Conservation (phyloP, 768 basidiomycete species). For the Lactifluus pinguis region DNA sequence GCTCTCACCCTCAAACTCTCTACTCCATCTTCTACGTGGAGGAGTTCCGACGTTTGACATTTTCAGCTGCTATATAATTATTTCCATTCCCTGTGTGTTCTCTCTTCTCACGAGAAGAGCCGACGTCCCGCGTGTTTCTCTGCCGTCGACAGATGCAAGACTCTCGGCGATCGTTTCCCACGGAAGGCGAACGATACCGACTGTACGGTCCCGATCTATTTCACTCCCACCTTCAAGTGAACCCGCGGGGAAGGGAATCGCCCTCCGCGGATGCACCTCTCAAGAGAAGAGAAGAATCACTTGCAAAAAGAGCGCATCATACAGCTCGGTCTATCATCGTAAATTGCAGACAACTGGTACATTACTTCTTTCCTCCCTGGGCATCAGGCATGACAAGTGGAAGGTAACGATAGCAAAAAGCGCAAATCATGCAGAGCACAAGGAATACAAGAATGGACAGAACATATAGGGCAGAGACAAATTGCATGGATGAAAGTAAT, state of each 20-base stretch:
- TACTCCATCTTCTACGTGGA: neutral
- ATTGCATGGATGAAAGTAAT: slow-evolving; percentile 10
- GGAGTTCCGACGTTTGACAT: neutral
- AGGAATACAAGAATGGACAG: slow-evolving; percentile 8
- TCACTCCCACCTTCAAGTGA: neutral
- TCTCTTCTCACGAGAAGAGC: slow-evolving; percentile 1
- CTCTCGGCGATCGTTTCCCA: slow-evolving; percentile 14
- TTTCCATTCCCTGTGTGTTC: neutral
- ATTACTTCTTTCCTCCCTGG: slow-evolving; percentile 13
- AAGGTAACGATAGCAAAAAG: slow-evolving; percentile 6
- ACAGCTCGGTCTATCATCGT: slow-evolving; percentile 4
- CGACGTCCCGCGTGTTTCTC: neutral
- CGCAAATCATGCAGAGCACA: slow-evolving; percentile 12
- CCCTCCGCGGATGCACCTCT: neutral
- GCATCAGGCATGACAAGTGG: slow-evolving; percentile 1
- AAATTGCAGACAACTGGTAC: slow-evolving; percentile 10
- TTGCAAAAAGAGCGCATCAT: neutral
- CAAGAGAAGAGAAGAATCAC: neutral
- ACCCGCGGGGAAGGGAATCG: slow-evolving; percentile 1
- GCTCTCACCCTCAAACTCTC: neutral
- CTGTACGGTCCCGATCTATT: slow-evolving; percentile 14
- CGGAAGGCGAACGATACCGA: slow-evolving; percentile 7
- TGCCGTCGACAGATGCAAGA: neutral
- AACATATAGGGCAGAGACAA: slow-evolving; percentile 14
- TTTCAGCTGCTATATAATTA: neutral